Evolutionary conservation across 148 eudicot species (phyloP).

Genomic region (Rhododendron molle): DNA sequence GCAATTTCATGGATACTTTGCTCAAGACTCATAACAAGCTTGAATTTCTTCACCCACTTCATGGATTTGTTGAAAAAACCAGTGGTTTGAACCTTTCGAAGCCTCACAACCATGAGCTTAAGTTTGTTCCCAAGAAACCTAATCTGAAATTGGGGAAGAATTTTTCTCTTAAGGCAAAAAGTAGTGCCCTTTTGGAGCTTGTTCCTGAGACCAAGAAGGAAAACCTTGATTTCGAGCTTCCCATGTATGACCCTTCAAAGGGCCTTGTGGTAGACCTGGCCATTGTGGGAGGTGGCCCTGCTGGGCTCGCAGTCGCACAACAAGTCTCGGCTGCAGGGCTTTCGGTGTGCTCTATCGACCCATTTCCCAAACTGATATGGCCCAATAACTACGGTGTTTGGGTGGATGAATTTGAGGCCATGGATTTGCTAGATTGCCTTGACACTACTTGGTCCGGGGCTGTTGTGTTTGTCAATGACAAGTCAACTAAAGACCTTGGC

Average conservation of each 20-base stretch:
- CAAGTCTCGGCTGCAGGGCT: constrained; percentile 90
- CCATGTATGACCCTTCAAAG: constrained; percentile 84
- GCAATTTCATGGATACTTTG: constrained; percentile 60
- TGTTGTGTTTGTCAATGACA: constrained; percentile 65
- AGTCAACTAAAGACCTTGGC: constrained; percentile 54
- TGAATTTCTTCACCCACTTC: constrained; percentile 59
- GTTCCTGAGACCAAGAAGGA: constrained; percentile 86
- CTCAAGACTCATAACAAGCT: constrained; percentile 71
- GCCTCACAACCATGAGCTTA: constrained; percentile 25
- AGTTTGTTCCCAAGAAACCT: constrained; percentile 29
- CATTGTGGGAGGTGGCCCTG: constrained; percentile 97
- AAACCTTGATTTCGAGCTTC: constrained; percentile 89
- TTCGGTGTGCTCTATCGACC: constrained; percentile 91
- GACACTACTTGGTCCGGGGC: constrained; percentile 99
- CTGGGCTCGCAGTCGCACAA: constrained; percentile 95
- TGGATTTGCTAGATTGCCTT: constrained; percentile 96
- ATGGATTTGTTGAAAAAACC: constrained; percentile 55
- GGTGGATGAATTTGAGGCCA: constrained; percentile 99
- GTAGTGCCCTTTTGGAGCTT: constrained; percentile 77
- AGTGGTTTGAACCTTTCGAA: constrained; percentile 34
- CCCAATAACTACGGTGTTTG: constrained; percentile 99
- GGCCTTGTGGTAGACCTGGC: constrained; percentile 66
- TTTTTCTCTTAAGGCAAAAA: constrained; percentile 40
- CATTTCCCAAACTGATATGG: constrained; percentile 88
- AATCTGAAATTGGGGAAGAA: constrained; percentile 29